Percentiles rank a stretch among this genome's conserved stretches.
Evolutionary conservation across 176 grass and related monocot species (phyloP).

Genomic region (Lolium rigidum): DNA sequence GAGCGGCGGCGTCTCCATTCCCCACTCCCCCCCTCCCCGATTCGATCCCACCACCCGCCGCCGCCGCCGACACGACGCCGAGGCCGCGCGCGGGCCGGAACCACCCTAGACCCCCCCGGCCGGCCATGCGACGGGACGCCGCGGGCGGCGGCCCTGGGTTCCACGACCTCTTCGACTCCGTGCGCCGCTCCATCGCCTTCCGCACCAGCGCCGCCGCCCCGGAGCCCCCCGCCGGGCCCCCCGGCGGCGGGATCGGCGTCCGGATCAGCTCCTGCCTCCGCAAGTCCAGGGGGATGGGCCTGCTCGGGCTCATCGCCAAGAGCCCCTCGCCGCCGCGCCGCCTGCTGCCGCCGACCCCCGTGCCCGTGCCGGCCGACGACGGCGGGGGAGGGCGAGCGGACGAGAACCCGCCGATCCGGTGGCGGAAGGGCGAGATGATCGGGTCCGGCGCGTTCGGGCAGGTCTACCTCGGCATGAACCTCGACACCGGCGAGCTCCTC

Average conservation of each 20-base stretch:
- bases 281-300: constrained; percentile 78
- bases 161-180: constrained; percentile 91
- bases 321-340: constrained; percentile 62
- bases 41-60: constrained; percentile 33
- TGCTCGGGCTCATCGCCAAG: constrained; percentile 82
- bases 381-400: constrained; percentile 30
- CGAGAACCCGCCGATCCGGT: constrained; percentile 70
- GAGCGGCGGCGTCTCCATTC: constrained; percentile 40
- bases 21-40: constrained; percentile 34
- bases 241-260: constrained; percentile 53
- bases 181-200: constrained; percentile 80
- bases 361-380: not conserved
- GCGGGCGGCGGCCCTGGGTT: constrained; percentile 51
- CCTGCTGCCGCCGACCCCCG: constrained; percentile 42
- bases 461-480: constrained; percentile 99
- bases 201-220: constrained; percentile 49
- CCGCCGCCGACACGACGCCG: not conserved
- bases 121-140: constrained; percentile 64
- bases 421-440: constrained; percentile 92
- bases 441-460: constrained; percentile 89
- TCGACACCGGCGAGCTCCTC: constrained; percentile 95
- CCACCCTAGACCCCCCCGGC: not conserved
- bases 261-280: constrained; percentile 77
- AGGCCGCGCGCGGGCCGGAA: not conserved
- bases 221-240: constrained; percentile 38